These are phyloP conservation scores for Brassica cretica DNA, from an alignment of 345 rosid species.

Conservation along the genomic window DNA sequence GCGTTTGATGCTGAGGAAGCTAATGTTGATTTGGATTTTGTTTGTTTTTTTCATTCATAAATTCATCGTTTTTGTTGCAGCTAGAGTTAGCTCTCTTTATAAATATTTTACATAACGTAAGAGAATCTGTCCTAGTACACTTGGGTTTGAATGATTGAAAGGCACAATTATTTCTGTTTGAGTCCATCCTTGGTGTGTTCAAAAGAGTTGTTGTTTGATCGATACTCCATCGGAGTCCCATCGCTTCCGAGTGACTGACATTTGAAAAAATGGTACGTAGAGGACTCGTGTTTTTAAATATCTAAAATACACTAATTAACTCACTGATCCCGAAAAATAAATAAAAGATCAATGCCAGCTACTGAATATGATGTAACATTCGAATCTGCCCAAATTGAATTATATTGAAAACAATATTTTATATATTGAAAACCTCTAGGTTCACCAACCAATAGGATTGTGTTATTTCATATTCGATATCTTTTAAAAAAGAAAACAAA, in stretches of 20 bases:
- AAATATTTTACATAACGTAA: neutral
- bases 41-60: neutral
- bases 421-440: no score
- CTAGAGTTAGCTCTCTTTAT: neutral
- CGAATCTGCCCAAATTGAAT: neutral
- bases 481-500: no score
- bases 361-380: constrained; percentile 19
- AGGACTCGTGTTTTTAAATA: constrained; percentile 18
- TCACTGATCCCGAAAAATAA: neutral
- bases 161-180: neutral
- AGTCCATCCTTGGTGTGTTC: constrained; percentile 9
- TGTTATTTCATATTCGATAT: no score
- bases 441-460: no score
- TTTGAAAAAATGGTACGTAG: constrained; percentile 7
- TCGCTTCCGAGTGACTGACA: constrained; percentile 6
- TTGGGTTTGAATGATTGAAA: neutral
- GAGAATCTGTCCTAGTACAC: neutral
- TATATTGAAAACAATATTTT: no score
- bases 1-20: neutral
- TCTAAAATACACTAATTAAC: constrained; percentile 5
- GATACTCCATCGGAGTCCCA: neutral
- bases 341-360: constrained; percentile 18
- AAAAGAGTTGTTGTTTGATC: constrained; percentile 25
- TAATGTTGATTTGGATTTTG: neutral
- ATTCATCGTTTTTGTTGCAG: neutral